phyloP scores from a whole-genome alignment of 306 rosid genomes.

The Cajanus cajan region DNA sequence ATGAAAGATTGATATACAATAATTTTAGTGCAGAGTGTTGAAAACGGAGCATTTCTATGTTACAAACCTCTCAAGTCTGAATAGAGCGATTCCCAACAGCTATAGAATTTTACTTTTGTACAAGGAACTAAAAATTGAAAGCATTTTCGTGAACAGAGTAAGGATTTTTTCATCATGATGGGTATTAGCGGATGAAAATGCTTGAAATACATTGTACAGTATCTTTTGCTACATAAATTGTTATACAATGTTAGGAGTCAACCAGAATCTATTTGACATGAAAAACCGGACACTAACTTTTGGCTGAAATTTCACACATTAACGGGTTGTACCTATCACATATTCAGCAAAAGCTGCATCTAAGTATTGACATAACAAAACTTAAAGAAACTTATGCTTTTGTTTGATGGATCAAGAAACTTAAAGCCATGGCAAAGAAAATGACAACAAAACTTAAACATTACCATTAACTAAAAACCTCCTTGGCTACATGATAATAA shows the following conservation, averaged over 20 bases:
- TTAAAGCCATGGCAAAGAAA: no score
- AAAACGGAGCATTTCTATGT: background rate
- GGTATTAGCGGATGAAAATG: no score
- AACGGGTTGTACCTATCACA: slow-evolving; percentile 30
- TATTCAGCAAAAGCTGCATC: slow-evolving; percentile 30
- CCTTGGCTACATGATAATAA: no score
- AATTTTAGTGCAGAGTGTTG: background rate
- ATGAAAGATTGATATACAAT: background rate
- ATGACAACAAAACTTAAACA: no score
- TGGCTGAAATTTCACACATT: slow-evolving; percentile 23
- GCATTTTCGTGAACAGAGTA: no score
- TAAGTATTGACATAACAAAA: slow-evolving; percentile 18
- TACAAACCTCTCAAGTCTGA: background rate
- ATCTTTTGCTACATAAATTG: slow-evolving; percentile 1
- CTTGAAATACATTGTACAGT: slow-evolving; percentile 22
- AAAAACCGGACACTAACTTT: slow-evolving; percentile 14
- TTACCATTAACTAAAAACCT: no score
- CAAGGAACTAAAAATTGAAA: background rate
- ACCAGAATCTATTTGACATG: slow-evolving; percentile 2
- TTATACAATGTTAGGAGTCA: background rate
- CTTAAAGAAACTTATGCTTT: no score
- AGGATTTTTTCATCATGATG: no score
- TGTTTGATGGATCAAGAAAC: slow-evolving; percentile 14
- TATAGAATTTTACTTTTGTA: background rate
- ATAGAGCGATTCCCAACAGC: background rate